Percentiles rank a stretch among this genome's conserved stretches.
phyloP scores from a whole-genome alignment of 805 yeast genomes.

The Wickerhamiella sorbophila region DNA sequence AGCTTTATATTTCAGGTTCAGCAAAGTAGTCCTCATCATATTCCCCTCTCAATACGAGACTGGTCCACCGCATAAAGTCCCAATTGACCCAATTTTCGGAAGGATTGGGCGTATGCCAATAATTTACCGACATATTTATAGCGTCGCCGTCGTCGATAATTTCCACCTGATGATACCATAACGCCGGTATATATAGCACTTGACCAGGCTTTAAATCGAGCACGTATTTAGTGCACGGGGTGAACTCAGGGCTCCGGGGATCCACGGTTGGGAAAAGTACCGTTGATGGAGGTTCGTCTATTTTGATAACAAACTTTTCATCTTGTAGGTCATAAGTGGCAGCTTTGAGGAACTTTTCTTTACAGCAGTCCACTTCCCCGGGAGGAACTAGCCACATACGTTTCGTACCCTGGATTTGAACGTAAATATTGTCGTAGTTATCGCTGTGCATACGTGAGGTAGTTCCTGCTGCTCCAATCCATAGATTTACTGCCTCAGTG shows the following conservation, averaged over 20 bases:
- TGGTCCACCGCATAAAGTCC: slow-evolving; percentile 20
- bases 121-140: slow-evolving; percentile 22
- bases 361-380: slow-evolving; percentile 19
- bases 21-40: slow-evolving; percentile 15
- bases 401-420: slow-evolving; percentile 25
- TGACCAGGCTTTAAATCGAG: slow-evolving; percentile 27
- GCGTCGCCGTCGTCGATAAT: slow-evolving; percentile 11
- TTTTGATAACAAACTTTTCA: slow-evolving; percentile 12
- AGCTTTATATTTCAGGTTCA: slow-evolving; percentile 1
- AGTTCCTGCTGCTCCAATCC: slow-evolving; percentile 24
- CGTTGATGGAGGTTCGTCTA: slow-evolving; percentile 8
- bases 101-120: slow-evolving; percentile 22
- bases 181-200: slow-evolving; percentile 26
- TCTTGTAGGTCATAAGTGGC: slow-evolving; percentile 18
- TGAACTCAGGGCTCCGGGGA: slow-evolving; percentile 14
- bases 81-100: slow-evolving; percentile 21
- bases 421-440: slow-evolving; percentile 27
- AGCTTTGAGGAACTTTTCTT: slow-evolving; percentile 21
- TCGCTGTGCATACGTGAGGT: slow-evolving; percentile 26
- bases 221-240: slow-evolving; percentile 15
- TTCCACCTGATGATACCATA: slow-evolving; percentile 30
- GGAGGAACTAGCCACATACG: slow-evolving; percentile 26
- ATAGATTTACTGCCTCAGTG: slow-evolving; percentile 28
- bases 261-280: slow-evolving; percentile 26
- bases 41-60: slow-evolving; percentile 15